Base-by-base conservation (phyloP, 768 basidiomycete species). In the Suillus decipiens region DNA sequence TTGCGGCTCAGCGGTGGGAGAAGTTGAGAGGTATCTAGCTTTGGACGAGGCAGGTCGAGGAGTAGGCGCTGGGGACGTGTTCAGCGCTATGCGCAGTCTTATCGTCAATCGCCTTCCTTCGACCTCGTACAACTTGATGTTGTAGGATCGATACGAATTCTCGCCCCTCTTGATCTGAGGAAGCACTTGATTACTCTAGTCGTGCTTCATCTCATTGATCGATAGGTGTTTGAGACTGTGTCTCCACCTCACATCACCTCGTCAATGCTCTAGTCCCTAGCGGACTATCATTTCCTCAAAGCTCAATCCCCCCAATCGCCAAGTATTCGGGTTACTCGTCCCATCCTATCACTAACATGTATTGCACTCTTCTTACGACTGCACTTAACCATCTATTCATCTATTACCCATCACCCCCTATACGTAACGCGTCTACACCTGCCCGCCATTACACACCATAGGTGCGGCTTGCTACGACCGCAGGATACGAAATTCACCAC, bases 141-240 rank as follows among this genome's bases (percentile, higher is more conserved):
- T 68, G 74, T 73, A 72, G 77, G 76, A 74, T 72, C 72, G 75
- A 68, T 71, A 57, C 63, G 63, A 73, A 70, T 66, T 66, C 64
- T 62, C 66, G 68, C 65, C 65, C 63, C 63, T 60, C 65, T 69
- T 70, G 68, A 72, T 79, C 80, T 73, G 78, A 76, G 74, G 24
- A 66, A 65, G 61, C 54, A 70, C 65, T 61, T 64, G 68, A 66
- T 72, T 69, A 63, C 65, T 67, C 70, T 71, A 63, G 64, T 70
- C 77, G 74, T 71, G 68, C 60, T 53, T 57, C 57, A 66, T 76
- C 77, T 81, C 74, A 80, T 80, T 74, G 80, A 82, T 82, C 77
- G 79, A 81, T 82, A 72, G 75, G 57, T 61, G 42, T 42, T 70
- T 69, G 71, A 72, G 68, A 71, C 65, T 70, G 69, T 64, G 68